Evolutionary conservation across 176 grass and related monocot genomes (phyloP).

Genomic region (Aegilops umbellulata): DNA sequence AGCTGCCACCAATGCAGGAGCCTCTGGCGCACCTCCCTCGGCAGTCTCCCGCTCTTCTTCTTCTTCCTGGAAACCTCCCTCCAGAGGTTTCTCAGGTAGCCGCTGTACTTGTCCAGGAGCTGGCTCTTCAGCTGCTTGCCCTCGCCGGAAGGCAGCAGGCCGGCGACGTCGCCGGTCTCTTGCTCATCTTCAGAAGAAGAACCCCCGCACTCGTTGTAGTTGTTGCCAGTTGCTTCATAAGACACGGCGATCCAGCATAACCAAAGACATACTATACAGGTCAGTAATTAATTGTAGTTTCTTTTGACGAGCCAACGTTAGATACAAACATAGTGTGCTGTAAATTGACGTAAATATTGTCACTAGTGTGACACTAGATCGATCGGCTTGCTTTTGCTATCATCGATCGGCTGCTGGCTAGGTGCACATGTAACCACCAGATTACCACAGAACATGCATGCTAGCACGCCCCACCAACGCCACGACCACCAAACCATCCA

Average conservation of each 20-base stretch:
- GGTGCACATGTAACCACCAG: too few relatives aligned
- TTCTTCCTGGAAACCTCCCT: slow-evolving; percentile 74
- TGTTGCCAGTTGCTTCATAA: slow-evolving; percentile 21
- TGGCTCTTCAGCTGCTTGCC: slow-evolving; percentile 63
- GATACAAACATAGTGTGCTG: background rate
- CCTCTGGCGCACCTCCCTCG: slow-evolving; percentile 76
- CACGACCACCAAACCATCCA: too few relatives aligned
- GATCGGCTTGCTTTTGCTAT: too few relatives aligned
- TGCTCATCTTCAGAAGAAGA: slow-evolving; percentile 48
- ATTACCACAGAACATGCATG: too few relatives aligned
- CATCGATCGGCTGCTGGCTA: too few relatives aligned
- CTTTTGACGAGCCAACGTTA: too few relatives aligned
- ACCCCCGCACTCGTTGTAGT: slow-evolving; percentile 27
- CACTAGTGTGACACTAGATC: too few relatives aligned
- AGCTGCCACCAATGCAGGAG: slow-evolving; percentile 84
- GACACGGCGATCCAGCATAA: background rate
- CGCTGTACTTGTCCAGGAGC: slow-evolving; percentile 75
- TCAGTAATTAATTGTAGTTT: too few relatives aligned
- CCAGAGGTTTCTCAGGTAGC: slow-evolving; percentile 69
- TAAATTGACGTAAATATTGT: background rate
- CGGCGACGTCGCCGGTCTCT: slow-evolving; percentile 19
- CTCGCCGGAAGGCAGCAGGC: slow-evolving; percentile 26
- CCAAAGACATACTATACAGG: background rate
- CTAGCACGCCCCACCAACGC: too few relatives aligned
- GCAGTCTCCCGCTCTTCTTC: slow-evolving; percentile 88